phyloP scores from a whole-genome alignment of 495 filamentous ascomycete species.

The Rhypophila decipiens region DNA sequence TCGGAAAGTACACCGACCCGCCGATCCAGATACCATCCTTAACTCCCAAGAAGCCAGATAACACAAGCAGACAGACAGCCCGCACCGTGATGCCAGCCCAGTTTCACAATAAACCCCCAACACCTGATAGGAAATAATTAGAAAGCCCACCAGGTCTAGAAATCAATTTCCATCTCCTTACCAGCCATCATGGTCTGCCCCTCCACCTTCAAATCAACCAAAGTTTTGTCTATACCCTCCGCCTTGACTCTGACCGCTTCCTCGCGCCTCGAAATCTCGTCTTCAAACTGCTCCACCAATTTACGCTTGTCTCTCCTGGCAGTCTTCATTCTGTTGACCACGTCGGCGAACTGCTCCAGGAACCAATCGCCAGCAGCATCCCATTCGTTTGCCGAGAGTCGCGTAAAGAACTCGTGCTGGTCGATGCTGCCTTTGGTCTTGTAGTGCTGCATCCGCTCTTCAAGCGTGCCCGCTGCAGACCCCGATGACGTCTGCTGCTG shows the following conservation, averaged over 20 bases:
- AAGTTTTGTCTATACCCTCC: slow-evolving; percentile 45
- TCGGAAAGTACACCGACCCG: neutral
- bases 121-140: neutral
- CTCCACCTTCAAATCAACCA: slow-evolving; percentile 47
- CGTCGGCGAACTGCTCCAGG: slow-evolving; percentile 56
- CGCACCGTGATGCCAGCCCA: neutral
- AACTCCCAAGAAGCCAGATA: neutral
- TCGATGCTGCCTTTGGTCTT: slow-evolving; percentile 30
- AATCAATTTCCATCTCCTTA: slow-evolving; percentile 38
- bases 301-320: slow-evolving; percentile 59
- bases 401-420: slow-evolving; percentile 57
- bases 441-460: slow-evolving; percentile 40
- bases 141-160: slow-evolving; percentile 8
- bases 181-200: slow-evolving; percentile 52
- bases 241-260: slow-evolving; percentile 48
- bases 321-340: slow-evolving; percentile 58
- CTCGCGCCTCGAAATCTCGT: slow-evolving; percentile 50
- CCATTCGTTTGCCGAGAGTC: slow-evolving; percentile 65
- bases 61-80: neutral
- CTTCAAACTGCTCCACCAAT: slow-evolving; percentile 60
- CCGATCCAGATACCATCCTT: neutral
- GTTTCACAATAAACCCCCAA: neutral
- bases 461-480: slow-evolving; percentile 17
- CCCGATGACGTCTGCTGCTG: slow-evolving; percentile 7
- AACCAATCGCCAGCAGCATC: slow-evolving; percentile 80